Evolutionary conservation across 2,329 filamentous ascomycete genomes (phyloP), one percentile per base, ranked within the genome.

Genomic region (Colletotrichum liriopes): DNA sequence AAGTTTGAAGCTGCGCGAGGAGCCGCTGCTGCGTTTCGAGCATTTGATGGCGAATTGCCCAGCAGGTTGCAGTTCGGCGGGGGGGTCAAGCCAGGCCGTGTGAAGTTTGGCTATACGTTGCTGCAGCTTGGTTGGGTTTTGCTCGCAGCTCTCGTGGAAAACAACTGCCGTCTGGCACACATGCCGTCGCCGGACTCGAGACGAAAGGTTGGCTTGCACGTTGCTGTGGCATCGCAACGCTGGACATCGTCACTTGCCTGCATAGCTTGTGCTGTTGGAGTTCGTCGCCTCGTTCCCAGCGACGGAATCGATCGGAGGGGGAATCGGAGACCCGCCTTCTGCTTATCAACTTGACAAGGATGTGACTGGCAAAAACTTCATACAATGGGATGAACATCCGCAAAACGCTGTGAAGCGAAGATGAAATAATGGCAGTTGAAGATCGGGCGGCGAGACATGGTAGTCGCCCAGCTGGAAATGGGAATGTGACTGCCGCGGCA

Each of bases 371-470:
- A 63, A 16, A 20, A 23, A n/a, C 37, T 45, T 23, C 11, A n/a
- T 29, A 45, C 43, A 23, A 39, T 72, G 65, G 59, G 69, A 72
- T 64, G 69, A 72, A 72, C 69, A 29, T 58, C 32, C 26, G 54
- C n/a, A 29, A 20, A 56, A 11, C 20, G 35, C 54, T 35, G 54
- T 56, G 14, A 39, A 49, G 37, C 60, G n/a, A 49, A 61, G 16
- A 43, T 26, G 26, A 29, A 29, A 35, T 45, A n/a, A n/a, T 20
- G 26, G 45, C 23, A 52, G 45, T 45, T 52, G 18, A 52, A 45
- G n/a, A n/a, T 63, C 8, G 23, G 12, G 23, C 26, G n/a, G 29
- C 45, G 23, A 45, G 14, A 43, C 47, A 49, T 39, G 23, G 14
- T 16, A 14, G 5, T 26, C 23, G 35, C 8, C 41, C 20, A 51